Evolutionary conservation across 192 early-diverging fungal species (phyloP).

Genomic region (Mortierella antarctica): DNA sequence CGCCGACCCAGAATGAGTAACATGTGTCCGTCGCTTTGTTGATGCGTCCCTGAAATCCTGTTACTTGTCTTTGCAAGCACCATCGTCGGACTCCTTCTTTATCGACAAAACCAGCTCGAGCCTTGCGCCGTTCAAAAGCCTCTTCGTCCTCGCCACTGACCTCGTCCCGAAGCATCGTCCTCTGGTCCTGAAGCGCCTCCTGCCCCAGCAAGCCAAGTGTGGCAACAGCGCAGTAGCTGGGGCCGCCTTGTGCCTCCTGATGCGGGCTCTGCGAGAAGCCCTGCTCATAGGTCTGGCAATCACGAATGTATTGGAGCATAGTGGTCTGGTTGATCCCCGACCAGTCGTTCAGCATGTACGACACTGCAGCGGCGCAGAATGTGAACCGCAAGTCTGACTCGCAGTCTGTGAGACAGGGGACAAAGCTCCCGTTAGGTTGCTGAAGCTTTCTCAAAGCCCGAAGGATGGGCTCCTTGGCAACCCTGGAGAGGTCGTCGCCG

Average conservation of each 20-base stretch:
- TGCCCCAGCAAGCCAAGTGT: slow-evolving; percentile 78
- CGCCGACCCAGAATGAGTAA: slow-evolving; percentile 99
- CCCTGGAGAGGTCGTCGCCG: slow-evolving; percentile 89
- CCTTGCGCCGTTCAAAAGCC: slow-evolving; percentile 28
- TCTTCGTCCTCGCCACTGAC: slow-evolving; percentile 35
- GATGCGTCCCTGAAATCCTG: slow-evolving; percentile 91
- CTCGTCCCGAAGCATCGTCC: slow-evolving; percentile 22
- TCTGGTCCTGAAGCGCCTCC: slow-evolving; percentile 24
- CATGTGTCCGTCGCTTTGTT: slow-evolving; percentile 94
- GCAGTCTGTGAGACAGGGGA: slow-evolving; percentile 16
- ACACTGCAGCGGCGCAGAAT: slow-evolving; percentile 89
- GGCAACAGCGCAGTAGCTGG: slow-evolving; percentile 90
- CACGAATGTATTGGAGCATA: slow-evolving; percentile 69
- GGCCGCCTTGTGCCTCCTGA: slow-evolving; percentile 92
- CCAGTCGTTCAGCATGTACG: slow-evolving; percentile 90
- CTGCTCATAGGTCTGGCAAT: slow-evolving; percentile 73
- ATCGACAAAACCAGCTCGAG: slow-evolving; percentile 66
- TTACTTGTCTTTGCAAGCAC: slow-evolving; percentile 81
- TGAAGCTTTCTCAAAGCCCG: slow-evolving; percentile 73
- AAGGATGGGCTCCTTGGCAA: slow-evolving; percentile 77
- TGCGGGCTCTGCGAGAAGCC: slow-evolving; percentile 83
- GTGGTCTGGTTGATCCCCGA: slow-evolving; percentile 76
- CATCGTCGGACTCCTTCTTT: slow-evolving; percentile 71
- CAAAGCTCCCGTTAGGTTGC: slow-evolving; percentile 78
- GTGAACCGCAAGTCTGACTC: slow-evolving; percentile 93